phyloP scores from a whole-genome alignment of 352 stramenopile species.

The Globisporangium iwayamae region DNA sequence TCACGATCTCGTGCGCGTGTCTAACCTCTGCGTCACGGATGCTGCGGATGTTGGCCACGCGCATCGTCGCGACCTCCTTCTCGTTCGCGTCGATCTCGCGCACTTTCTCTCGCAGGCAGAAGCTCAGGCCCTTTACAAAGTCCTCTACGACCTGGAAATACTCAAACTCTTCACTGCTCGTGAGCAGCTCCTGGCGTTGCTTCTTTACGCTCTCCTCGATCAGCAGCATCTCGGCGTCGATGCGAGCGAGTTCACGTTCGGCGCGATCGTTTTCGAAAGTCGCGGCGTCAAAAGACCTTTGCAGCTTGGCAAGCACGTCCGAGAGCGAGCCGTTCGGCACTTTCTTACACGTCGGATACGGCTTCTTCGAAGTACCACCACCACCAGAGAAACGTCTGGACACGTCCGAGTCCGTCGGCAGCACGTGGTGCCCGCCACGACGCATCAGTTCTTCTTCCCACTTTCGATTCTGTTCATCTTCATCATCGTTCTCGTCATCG shows the following conservation, averaged over 20 bases:
- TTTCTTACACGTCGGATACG: slow-evolving; percentile 52
- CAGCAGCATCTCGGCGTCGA: slow-evolving; percentile 45
- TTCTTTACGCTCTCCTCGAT: slow-evolving; percentile 37
- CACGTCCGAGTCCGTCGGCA: slow-evolving; percentile 3
- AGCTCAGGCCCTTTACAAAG: slow-evolving; percentile 69
- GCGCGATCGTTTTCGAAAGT: slow-evolving; percentile 44
- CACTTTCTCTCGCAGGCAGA: slow-evolving; percentile 69
- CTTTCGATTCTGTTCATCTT: slow-evolving; percentile 42
- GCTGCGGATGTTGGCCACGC: slow-evolving; percentile 10
- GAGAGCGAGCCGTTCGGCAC: slow-evolving; percentile 42
- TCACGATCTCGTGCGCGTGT: slow-evolving; percentile 2
- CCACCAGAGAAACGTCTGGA: background rate
- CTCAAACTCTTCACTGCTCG: slow-evolving; percentile 67
- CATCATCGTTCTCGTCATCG: slow-evolving; percentile 30
- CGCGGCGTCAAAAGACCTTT: slow-evolving; percentile 43
- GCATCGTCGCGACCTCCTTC: slow-evolving; percentile 23
- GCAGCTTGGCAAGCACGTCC: slow-evolving; percentile 48
- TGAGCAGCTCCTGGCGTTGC: slow-evolving; percentile 47
- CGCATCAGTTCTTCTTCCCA: slow-evolving; percentile 84
- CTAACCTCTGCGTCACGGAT: slow-evolving; percentile 12
- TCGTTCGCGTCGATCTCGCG: slow-evolving; percentile 46
- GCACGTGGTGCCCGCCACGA: slow-evolving; percentile 43
- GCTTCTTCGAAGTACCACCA: slow-evolving; percentile 2
- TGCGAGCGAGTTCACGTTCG: slow-evolving; percentile 42
- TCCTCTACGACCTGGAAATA: slow-evolving; percentile 77